phyloP scores from a whole-genome alignment of 495 filamentous ascomycete species.

The Penicillium verhagenii region DNA sequence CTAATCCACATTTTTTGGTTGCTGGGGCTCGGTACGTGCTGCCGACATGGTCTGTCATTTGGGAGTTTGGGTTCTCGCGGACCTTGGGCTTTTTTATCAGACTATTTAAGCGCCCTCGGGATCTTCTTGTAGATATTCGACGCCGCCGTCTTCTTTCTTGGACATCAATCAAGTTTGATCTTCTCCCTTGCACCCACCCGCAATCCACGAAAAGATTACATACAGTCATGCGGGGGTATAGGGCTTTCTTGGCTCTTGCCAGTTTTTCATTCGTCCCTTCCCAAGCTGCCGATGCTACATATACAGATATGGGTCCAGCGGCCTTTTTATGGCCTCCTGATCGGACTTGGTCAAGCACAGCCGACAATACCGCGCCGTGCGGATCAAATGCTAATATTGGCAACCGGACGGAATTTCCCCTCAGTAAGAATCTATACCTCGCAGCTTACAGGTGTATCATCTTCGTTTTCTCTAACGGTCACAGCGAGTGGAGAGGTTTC shows the following conservation, averaged over 20 bases:
- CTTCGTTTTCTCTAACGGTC: conserved; percentile 8
- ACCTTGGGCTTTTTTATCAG: not conserved
- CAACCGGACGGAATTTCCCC: conserved; percentile 47
- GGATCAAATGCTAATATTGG: conserved; percentile 37
- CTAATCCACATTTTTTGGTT: not conserved
- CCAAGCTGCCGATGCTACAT: conserved; percentile 13
- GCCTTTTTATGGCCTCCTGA: conserved; percentile 54
- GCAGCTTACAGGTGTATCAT: no score
- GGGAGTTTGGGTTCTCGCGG: not conserved
- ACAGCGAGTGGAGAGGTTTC: conserved; percentile 32
- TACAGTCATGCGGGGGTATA: conserved; percentile 4
- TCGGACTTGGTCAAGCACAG: conserved; percentile 41
- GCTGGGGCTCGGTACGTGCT: not conserved
- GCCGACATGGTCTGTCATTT: not conserved
- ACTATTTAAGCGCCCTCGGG: not conserved
- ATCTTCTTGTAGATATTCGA: no score
- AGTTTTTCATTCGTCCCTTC: not conserved
- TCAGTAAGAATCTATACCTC: conserved; percentile 24
- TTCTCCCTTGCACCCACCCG: not conserved
- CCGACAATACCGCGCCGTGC: conserved; percentile 49
- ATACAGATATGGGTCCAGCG: conserved; percentile 49
- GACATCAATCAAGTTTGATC: not conserved
- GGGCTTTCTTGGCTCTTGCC: conserved; percentile 11
- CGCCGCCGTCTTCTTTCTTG: not conserved
- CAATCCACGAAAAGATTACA: not conserved